Evolutionary conservation across 371 early-diverging fungal genomes (phyloP), one percentile per base, ranked within the genome.

Genomic region (Smittium culicis): DNA sequence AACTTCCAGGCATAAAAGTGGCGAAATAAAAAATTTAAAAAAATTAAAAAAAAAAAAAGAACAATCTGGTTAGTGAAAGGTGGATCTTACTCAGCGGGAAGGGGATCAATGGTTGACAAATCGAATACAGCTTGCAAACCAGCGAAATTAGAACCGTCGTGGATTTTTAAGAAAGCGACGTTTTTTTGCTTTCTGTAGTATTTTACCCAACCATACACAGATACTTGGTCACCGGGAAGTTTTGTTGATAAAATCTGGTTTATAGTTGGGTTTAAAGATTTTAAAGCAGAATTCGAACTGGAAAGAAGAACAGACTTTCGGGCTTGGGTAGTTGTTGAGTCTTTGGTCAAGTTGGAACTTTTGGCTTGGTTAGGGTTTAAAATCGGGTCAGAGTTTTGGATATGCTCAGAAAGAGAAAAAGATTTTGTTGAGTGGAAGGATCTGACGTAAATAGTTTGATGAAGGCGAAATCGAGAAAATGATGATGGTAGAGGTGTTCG

Each of bases 151-250:
- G 63, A 29, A 32, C 63, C 63, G n/a, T 62, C 63, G 24, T 24
- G 24, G 2, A 62, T 5, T 24, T 62, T 33, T 24, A 31, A 2
- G 34, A 62, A 62, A 24, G 63, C 63, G 24, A 62, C 34, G 16
- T 5, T 5, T 34, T 62, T 62, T 62, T 62, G 63, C 34, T 27
- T 33, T 14, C 63, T n/a, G 34, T 8, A 32, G 14, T 5, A 8
- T 62, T n/a, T 62, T 24, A 62, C 63, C 63, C 63, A 62, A 29
- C 63, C 63, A 62, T 17, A 30, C 2, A 62, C 31, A 27, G 3
- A 8, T 5, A 59, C 60, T 59, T 59, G 16, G 16, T 5, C 5
- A 28, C 31, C 60, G n/a, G n/a, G n/a, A 14, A 31, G 16, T 28
- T 31, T 31, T 59, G 60, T 28, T 5, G 8, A 11, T 59, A 59